These are phyloP conservation scores for Tarenaya hassleriana DNA, from an alignment of 345 rosid genomes.

Conservation along the genomic window DNA sequence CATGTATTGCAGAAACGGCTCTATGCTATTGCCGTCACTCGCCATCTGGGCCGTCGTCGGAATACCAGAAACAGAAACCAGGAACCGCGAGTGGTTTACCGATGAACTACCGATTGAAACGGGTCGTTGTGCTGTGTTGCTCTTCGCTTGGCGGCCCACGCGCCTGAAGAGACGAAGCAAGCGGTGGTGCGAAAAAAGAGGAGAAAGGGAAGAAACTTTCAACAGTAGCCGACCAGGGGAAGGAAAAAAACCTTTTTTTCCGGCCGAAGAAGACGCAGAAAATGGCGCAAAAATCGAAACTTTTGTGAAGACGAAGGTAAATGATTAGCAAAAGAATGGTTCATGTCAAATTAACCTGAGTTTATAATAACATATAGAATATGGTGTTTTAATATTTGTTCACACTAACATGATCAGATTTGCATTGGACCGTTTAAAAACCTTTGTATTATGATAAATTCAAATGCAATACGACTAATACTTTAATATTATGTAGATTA, in stretches of 20 bases:
- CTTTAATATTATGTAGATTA: too few relatives aligned
- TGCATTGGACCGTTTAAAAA: too few relatives aligned
- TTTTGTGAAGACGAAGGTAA: not conserved
- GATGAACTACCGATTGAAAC: too few relatives aligned
- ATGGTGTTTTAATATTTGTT: not conserved
- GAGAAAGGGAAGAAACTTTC: slow-evolving; percentile 5
- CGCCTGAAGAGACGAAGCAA: too few relatives aligned
- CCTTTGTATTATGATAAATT: too few relatives aligned
- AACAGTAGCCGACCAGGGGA: too few relatives aligned
- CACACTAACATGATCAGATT: too few relatives aligned
- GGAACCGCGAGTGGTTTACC: slow-evolving; percentile 11
- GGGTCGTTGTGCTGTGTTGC: too few relatives aligned
- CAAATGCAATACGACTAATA: too few relatives aligned
- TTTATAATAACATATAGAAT: not conserved
- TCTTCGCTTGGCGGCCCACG: too few relatives aligned
- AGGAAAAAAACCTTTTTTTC: too few relatives aligned
- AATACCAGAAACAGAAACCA: slow-evolving; percentile 8
- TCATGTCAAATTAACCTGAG: not conserved
- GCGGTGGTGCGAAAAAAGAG: not conserved
- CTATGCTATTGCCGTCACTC: slow-evolving; percentile 17
- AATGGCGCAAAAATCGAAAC: not conserved
- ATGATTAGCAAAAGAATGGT: not conserved
- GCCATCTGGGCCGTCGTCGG: slow-evolving; percentile 24
- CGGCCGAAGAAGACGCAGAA: too few relatives aligned
- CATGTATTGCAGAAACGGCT: slow-evolving; percentile 45